Conservation (phyloP, 2,329 filamentous ascomycete genomes). For the Trichophyton schoenleinii region DNA sequence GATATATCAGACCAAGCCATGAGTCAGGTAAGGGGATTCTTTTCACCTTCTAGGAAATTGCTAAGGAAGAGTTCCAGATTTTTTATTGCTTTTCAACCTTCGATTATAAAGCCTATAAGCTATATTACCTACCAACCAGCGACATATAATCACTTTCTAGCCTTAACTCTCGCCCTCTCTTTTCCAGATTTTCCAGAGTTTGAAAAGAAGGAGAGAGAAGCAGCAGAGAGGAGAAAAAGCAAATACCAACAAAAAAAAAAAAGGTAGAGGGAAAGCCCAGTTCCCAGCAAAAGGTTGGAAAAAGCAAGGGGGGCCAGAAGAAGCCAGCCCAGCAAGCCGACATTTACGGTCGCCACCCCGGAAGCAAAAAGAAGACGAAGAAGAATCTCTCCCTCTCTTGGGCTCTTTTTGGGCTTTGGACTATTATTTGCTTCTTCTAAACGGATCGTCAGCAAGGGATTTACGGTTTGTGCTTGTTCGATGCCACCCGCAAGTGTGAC, state of each 20-base stretch:
- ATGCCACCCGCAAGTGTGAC: conserved; percentile 2
- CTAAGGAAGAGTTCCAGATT: not conserved
- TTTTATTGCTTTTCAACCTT: not conserved
- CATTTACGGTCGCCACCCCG: not conserved
- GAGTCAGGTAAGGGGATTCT: not conserved
- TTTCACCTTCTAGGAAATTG: not conserved
- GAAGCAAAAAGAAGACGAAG: too few relatives aligned
- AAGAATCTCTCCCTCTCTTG: not conserved
- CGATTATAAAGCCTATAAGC: not conserved
- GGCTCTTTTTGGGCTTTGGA: not conserved
- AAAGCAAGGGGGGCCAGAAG: too few relatives aligned
- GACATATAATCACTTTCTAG: too few relatives aligned
- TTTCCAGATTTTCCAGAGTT: not conserved
- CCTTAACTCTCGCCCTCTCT: too few relatives aligned
- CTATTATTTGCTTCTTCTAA: not conserved
- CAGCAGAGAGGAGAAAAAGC: not conserved
- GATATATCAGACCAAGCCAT: not conserved
- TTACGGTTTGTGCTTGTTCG: conserved; percentile 2
- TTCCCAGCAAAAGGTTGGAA: too few relatives aligned
- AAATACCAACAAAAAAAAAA: not conserved
- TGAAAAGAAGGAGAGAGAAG: not conserved
- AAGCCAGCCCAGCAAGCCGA: not conserved
- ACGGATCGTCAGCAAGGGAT: not conserved
- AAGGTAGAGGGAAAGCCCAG: not conserved
- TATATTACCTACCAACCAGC: not conserved